Base-by-base conservation (phyloP, 202 grass and related monocot genomes). In the Brachypodium distachyon region DNA sequence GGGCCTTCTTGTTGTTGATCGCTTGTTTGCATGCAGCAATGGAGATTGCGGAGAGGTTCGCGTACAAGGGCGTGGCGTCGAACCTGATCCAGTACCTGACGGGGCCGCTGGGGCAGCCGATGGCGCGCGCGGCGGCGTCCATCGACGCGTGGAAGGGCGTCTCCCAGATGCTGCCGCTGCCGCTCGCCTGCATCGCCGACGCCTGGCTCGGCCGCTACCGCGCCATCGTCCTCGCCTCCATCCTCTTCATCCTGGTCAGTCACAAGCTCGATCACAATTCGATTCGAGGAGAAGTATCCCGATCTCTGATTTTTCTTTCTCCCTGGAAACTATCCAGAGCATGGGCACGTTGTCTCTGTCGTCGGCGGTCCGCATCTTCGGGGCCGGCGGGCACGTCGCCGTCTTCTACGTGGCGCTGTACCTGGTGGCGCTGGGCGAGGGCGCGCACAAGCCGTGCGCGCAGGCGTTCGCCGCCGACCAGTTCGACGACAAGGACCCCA, bases 391-490 rank as follows among this genome's bases (percentile, higher is more conserved):
- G 0, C 81, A 73, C 26, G 70, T 61, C 36, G 50, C 51, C 34
- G 23, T 81, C 7, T 90, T 90, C 91, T 93, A 83, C 76, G 21
- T 77, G 12, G 82, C 96, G 31, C 74, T 98, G 28, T 98, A 98
- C 74, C 43, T 95, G 28, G 57, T 98, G 61, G 89, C 91, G 18
- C 53, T 95, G 2, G 89, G 85, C 9, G 82, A 95, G 79, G 91
- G 87, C 22, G 80, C 82, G 36, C 89, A 98, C 82, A 95, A 94
- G 67, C 95, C 95, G 9, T 92, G 89, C 32, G 89, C 80, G 60
- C 96, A 87, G 75, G 87, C 96, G 25, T 95, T 98, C 41, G 96
- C 80, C 3, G 90, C 93, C 2, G 93, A 90, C 72, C 90, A 93
- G 81, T 96, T 86, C 70, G 75, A 92, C 66, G 68, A 84, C 67